Percentiles rank a stretch among this genome's conserved stretches.
Evolutionary conservation across 2,329 filamentous ascomycete species (phyloP).

Genomic region (Talaromyces piceae): DNA sequence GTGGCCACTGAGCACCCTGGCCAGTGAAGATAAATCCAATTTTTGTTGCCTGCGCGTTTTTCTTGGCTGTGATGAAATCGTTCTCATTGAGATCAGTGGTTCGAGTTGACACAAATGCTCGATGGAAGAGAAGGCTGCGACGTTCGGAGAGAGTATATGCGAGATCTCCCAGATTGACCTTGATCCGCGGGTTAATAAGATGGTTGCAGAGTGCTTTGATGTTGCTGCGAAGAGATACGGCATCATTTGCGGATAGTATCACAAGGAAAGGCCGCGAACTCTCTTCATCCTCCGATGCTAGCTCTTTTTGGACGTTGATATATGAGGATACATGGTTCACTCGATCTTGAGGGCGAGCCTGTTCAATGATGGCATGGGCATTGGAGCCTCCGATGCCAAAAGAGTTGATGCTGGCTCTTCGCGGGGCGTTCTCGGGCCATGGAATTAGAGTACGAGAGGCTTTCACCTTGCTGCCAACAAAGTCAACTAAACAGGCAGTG

Average conservation of each 20-base stretch:
- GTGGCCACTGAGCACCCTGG: conserved; percentile 3
- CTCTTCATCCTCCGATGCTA: not conserved
- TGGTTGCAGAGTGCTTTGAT: not conserved
- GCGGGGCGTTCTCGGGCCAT: conserved; percentile 13
- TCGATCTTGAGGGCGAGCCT: not conserved
- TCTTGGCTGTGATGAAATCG: not conserved
- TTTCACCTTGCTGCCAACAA: conserved; percentile 18
- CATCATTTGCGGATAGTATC: not conserved
- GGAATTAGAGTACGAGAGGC: conserved; percentile 13
- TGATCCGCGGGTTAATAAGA: not conserved
- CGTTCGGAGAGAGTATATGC: not conserved
- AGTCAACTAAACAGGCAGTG: conserved; percentile 6
- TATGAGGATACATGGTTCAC: not conserved
- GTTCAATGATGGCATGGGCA: conserved; percentile 21
- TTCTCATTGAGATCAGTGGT: not conserved
- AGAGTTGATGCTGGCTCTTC: conserved; percentile 31
- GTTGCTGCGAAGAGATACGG: not conserved
- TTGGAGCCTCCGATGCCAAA: conserved; percentile 38
- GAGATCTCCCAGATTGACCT: not conserved
- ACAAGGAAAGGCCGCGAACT: not conserved
- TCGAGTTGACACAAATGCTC: not conserved
- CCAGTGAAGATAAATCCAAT: conserved; percentile 2
- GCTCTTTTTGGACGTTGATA: not conserved
- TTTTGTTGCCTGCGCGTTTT: not conserved
- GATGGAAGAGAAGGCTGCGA: not conserved